Evolutionary conservation across 208 protist species (phyloP).

Genomic region (Blastocrithidia nonstop): DNA sequence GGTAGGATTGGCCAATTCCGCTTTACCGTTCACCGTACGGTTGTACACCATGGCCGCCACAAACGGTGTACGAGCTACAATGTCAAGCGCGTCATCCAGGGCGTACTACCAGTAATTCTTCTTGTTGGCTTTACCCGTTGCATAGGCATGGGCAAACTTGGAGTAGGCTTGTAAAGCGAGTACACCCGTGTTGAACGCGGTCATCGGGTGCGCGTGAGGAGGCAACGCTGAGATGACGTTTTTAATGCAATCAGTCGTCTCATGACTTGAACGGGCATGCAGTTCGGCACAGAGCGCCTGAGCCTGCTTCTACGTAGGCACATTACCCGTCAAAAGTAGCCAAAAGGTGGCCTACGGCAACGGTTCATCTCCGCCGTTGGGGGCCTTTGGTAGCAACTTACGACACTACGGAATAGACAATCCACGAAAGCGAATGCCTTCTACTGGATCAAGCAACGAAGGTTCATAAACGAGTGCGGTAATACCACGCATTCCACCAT

Average conservation of each 20-base stretch:
- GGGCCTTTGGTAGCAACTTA: constrained; percentile 82
- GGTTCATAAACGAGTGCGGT: constrained; percentile 94
- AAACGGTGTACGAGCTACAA: constrained; percentile 79
- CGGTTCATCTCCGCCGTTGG: constrained; percentile 74
- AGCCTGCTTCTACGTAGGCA: constrained; percentile 81
- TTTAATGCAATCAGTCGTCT: constrained; percentile 45
- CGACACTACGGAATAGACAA: constrained; percentile 90
- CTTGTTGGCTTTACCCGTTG: constrained; percentile 80
- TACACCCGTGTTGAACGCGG: constrained; percentile 70
- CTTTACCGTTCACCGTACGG: constrained; percentile 33
- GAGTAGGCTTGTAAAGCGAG: constrained; percentile 86
- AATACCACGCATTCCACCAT: constrained; percentile 93
- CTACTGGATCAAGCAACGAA: constrained; percentile 89
- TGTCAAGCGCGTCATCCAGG: constrained; percentile 90
- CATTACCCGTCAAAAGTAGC: constrained; percentile 93
- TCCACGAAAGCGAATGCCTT: constrained; percentile 96
- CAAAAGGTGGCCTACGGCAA: constrained; percentile 93
- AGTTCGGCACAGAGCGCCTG: constrained; percentile 71
- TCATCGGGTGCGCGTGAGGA: constrained; percentile 93
- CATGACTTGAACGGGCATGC: constrained; percentile 45
- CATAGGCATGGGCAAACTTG: constrained; percentile 90
- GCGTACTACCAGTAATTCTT: constrained; percentile 91
- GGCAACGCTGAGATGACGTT: constrained; percentile 83
- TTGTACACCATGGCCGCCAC: constrained; percentile 90
- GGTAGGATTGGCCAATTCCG: constrained; percentile 19